Evolutionary conservation across 331 rosid genomes (phyloP).

Genomic region (Arachis monticola): DNA sequence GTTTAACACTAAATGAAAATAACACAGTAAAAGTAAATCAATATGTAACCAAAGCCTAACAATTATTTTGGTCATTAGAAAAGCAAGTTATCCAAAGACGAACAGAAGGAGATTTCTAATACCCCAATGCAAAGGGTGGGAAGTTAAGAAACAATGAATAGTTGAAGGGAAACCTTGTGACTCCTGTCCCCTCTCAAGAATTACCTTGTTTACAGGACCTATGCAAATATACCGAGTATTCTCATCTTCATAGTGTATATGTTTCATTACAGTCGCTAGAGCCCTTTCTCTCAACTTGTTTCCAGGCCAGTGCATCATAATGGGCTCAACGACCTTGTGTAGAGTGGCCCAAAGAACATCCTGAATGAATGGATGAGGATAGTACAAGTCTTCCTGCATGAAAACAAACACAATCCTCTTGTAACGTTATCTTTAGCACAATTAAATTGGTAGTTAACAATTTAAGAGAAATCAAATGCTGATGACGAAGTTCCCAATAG

Average conservation of each 20-base stretch:
- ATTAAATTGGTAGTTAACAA: conserved; percentile 2
- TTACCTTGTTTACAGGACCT: conserved; percentile 95
- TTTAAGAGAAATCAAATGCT: conserved; percentile 32
- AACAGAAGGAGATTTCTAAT: conserved; percentile 15
- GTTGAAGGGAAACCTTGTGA: conserved; percentile 14
- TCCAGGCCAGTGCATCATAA: conserved; percentile 82
- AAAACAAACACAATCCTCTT: conserved; percentile 32
- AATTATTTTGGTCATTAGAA: background rate
- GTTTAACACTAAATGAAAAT: background rate
- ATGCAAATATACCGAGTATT: conserved; percentile 92
- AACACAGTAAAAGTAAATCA: conserved; percentile 32
- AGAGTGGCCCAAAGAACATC: conserved; percentile 88
- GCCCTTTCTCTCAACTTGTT: conserved; percentile 86
- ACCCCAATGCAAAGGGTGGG: conserved; percentile 33
- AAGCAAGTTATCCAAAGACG: conserved; percentile 5
- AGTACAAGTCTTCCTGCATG: conserved; percentile 86
- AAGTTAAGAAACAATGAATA: conserved; percentile 21
- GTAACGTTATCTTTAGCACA: too few relatives aligned
- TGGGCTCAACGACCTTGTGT: conserved; percentile 72
- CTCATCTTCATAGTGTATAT: conserved; percentile 92
- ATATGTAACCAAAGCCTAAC: conserved; percentile 12
- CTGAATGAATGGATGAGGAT: conserved; percentile 86
- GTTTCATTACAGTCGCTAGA: conserved; percentile 56
- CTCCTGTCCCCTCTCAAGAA: conserved; percentile 25
- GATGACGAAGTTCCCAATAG: conserved; percentile 19